These are phyloP conservation scores for Marchantia paleacea DNA, from an alignment of 225 moss, liverwort and hornwort genomes.

Conservation along the genomic window DNA sequence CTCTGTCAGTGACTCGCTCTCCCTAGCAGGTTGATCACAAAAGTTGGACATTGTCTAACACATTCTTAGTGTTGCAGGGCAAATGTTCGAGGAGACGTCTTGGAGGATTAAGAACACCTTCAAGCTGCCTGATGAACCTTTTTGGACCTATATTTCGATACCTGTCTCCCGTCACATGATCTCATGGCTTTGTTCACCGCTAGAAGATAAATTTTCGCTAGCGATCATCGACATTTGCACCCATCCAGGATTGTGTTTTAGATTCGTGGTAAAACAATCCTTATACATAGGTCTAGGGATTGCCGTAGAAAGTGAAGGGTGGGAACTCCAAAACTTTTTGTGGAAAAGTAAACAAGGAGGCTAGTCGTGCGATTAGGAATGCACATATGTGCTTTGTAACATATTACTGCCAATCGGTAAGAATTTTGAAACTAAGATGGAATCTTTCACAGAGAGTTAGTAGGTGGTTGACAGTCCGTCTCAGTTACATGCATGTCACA, in stretches of 20 bases:
- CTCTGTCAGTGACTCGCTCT: no score
- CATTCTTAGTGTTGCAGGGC: neutral
- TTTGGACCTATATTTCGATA: constrained; percentile 15
- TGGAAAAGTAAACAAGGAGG: neutral
- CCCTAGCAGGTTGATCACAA: neutral
- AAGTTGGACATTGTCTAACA: neutral
- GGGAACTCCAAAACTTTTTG: constrained; percentile 13
- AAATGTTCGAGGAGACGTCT: neutral
- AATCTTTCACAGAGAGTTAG: neutral
- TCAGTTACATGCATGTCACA: no score
- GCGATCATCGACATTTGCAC: constrained; percentile 4
- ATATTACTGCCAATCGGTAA: constrained; percentile 21
- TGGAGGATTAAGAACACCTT: neutral
- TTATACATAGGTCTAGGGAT: constrained; percentile 1
- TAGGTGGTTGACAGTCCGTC: no score
- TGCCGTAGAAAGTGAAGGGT: neutral
- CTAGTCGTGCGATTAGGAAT: constrained; percentile 9
- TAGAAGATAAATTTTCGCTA: neutral
- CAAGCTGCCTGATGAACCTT: constrained; percentile 17
- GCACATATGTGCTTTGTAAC: constrained; percentile 36
- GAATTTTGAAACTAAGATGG: constrained; percentile 3
- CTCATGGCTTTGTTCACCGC: constrained; percentile 3
- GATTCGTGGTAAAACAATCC: neutral
- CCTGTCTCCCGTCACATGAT: neutral
- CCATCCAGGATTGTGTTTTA: constrained; percentile 16